Base-by-base conservation (phyloP, 179 eudicot genomes). In the Spinacia oleracea region DNA sequence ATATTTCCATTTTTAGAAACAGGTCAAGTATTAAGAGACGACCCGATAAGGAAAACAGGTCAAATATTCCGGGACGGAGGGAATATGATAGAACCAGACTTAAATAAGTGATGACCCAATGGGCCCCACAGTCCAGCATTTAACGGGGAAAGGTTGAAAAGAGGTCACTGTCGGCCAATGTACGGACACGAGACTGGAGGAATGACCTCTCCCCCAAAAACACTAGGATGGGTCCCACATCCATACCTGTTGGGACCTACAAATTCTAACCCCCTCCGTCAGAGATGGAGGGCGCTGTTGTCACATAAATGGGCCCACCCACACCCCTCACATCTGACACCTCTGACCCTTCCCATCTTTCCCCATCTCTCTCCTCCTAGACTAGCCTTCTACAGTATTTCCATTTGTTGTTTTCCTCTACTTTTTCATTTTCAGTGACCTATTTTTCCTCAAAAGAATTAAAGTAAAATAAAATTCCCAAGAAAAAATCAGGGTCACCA, bases 211-310 rank as follows among this genome's bases (percentile, higher is more conserved):
- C 18, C 67, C 63, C 56, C 42, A 45, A 35, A 67, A 64, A 63
- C 23, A 74, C 10, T 0, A 45, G 23, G 6, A 35, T 51, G 79
- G 81, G 77, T 0, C 81, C 77, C 65, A 46, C 35, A 3, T 4
- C 34, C 81, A 43, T 69, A 69, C 72, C 6, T 23, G 27, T 9
- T 55, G 31, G 81, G 81, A 4, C 81, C 84, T 78, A 82, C 75
- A n/a, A 1, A 4, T 27, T 20, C 16, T 0, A 10, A 12, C 2
- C 23, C 9, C 0, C 67, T 77, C 50, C 81, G 83, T 80, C 86
- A 80, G 83, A 77, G 78, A 67, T 84, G 79, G 83, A 73, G 81
- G 86, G 86, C 86, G 83, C 79, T 77, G 15, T 77, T 72, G 70
- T 79, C 79, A 72, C 34, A 29, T 42, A 16, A 2, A 6, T 38